Conservation (phyloP, 768 basidiomycete genomes). For the Tulasnella sp. region DNA sequence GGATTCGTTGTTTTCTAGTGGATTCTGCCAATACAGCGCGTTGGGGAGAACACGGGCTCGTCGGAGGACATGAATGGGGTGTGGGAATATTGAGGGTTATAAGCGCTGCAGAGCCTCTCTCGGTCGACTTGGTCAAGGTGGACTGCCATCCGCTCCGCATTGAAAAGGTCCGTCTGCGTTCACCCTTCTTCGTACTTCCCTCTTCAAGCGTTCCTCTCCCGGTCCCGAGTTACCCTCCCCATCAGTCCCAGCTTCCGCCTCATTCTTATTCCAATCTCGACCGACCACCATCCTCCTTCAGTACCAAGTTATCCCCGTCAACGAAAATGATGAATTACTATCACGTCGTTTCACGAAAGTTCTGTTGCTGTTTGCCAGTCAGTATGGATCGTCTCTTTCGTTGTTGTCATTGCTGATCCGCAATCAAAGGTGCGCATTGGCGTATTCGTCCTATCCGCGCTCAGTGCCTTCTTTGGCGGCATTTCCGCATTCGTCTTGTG, state of each 20-base stretch:
- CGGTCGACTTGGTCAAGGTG: no score
- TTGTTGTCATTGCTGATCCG: not conserved
- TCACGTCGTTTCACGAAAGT: constrained; percentile 14
- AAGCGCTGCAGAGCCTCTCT: no score
- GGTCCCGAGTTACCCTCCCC: no score
- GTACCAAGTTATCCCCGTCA: not conserved
- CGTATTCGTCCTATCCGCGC: constrained; percentile 11
- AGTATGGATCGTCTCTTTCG: not conserved
- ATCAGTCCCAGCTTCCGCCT: not conserved
- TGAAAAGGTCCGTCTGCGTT: no score
- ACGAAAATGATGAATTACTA: constrained; percentile 11
- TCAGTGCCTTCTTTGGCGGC: constrained; percentile 4
- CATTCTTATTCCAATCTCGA: not conserved
- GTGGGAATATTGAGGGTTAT: no score
- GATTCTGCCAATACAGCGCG: no score
- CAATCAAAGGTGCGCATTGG: constrained; percentile 11
- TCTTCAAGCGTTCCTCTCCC: no score
- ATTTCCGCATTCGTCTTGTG: constrained; percentile 8
- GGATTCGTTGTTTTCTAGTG: no score
- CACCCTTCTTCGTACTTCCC: no score
- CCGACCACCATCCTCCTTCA: not conserved
- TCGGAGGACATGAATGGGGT: no score
- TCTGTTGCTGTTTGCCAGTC: constrained; percentile 14
- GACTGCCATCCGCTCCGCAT: no score
- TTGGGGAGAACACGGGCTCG: no score